Evolutionary conservation across 176 grass and related monocot species (phyloP).

Genomic region (Triticum monococcum): DNA sequence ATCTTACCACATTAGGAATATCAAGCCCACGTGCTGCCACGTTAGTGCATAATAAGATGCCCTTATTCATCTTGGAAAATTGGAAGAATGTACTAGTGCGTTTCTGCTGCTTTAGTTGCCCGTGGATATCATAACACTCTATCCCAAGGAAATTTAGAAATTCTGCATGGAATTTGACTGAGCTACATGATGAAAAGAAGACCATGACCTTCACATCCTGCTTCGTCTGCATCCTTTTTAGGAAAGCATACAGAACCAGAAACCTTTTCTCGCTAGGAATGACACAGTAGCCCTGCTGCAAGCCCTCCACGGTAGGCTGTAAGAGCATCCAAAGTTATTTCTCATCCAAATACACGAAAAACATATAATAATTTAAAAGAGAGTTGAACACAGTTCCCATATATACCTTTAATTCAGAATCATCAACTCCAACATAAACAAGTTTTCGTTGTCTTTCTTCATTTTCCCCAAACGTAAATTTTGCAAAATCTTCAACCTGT

Average conservation of each 20-base stretch:
- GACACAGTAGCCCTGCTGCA: conserved; percentile 81
- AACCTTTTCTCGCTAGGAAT: conserved; percentile 50
- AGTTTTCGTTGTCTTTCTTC: conserved; percentile 65
- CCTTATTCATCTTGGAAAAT: conserved; percentile 81
- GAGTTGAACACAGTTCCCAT: conserved; percentile 24
- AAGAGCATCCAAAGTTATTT: conserved; percentile 19
- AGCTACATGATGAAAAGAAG: too few relatives aligned
- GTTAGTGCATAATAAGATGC: conserved; percentile 70
- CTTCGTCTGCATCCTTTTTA: conserved; percentile 66
- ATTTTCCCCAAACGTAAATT: conserved; percentile 77
- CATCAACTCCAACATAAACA: too few relatives aligned
- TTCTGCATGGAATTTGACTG: conserved; percentile 40
- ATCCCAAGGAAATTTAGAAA: conserved; percentile 73
- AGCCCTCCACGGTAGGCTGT: conserved; percentile 82
- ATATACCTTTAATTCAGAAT: conserved; percentile 2
- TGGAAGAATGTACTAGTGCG: conserved; percentile 77
- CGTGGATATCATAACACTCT: conserved; percentile 82
- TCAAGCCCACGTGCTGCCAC: conserved; percentile 44
- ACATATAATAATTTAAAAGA: background rate
- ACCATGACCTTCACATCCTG: conserved; percentile 70
- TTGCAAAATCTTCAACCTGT: conserved; percentile 83
- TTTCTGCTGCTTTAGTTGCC: conserved; percentile 94
- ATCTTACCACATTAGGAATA: conserved; percentile 83
- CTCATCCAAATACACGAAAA: background rate
- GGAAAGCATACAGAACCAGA: conserved; percentile 55